Evolutionary conservation across 2,329 filamentous ascomycete species (phyloP), one percentile per base, ranked within the genome.

Genomic region (Fusarium coicis): DNA sequence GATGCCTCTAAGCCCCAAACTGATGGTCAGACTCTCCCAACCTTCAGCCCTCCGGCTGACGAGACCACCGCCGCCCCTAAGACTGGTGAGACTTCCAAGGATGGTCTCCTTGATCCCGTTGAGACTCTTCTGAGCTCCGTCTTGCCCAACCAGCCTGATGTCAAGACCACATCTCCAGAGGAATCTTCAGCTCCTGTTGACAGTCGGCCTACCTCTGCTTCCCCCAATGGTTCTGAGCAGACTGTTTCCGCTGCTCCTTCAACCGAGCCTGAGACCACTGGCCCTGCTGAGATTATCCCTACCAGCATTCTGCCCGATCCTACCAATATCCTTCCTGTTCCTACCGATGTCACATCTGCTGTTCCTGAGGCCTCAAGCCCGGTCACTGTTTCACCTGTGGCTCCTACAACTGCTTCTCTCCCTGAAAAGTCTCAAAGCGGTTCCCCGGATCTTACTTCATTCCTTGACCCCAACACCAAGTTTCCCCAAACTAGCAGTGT

Each of bases 101-200:
- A 42, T 26, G 74, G 72, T n/a, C 37, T 78, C 7, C 55, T 77
- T 47, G 73, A 77, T 39, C 76, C 79, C 19, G 60, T 79, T n/a
- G 50, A 64, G 16, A 74, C 76, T 16, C 42, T 76, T 32, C 26
- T 79, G 32, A 68, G 61, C 39, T 74, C 63, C 10, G 46, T 77
- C 23, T 49, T 77, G 34, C 72, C 72, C 36, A 57, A 46, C 19
- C 64, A 67, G 7, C 56, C 70, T 11, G 43, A 53, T 21, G 66
- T 47, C 40, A 50, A 73, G 43, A 46, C 49, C 23, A 72, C 65
- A 15, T 64, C 58, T 7, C 64, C 64, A 11, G 63, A 67, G 19
- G 63, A 63, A 26, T 66, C 69, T 9, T 53, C 63, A 16, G 28
- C 54, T 15, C 68, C 66, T 36, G 66, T 26, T 30, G 59, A 53